Evolutionary conservation across 2,329 filamentous ascomycete species (phyloP).

Genomic region (Intubia oerlemansii): DNA sequence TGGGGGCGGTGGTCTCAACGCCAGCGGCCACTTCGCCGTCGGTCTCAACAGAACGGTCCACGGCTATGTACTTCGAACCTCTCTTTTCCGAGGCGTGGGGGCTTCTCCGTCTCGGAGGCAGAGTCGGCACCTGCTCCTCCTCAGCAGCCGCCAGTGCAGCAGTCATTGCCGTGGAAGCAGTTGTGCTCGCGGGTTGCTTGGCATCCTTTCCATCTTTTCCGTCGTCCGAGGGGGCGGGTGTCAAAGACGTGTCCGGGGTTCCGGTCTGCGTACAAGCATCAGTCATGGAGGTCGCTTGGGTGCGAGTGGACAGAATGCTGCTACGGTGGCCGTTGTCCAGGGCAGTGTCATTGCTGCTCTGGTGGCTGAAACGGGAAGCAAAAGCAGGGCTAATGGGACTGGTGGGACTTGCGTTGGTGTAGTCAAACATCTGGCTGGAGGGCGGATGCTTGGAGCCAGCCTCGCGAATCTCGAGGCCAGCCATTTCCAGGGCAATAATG

Average conservation of each 20-base stretch:
- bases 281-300: slow-evolving; percentile 49
- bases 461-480: slow-evolving; percentile 74
- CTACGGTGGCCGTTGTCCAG: slow-evolving; percentile 40
- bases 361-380: slow-evolving; percentile 29
- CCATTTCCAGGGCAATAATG: slow-evolving; percentile 73
- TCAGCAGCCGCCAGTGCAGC: too few relatives aligned
- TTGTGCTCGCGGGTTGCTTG: too few relatives aligned
- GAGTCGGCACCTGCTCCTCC: too few relatives aligned
- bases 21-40: slow-evolving; percentile 9
- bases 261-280: slow-evolving; percentile 44
- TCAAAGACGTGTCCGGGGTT: slow-evolving; percentile 33
- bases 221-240: slow-evolving; percentile 26
- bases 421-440: slow-evolving; percentile 63
- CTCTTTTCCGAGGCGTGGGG: background rate
- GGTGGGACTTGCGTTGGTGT: slow-evolving; percentile 44
- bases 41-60: slow-evolving; percentile 4
- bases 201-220: slow-evolving; percentile 14
- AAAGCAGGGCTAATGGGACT: slow-evolving; percentile 65
- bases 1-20: slow-evolving; percentile 6
- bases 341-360: slow-evolving; percentile 45
- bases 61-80: background rate
- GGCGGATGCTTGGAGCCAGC: slow-evolving; percentile 61
- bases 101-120: too few relatives aligned
- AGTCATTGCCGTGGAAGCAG: too few relatives aligned
- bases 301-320: slow-evolving; percentile 55